Conservation (phyloP, 768 basidiomycete genomes). For the Pulveroboletus ravenelii region DNA sequence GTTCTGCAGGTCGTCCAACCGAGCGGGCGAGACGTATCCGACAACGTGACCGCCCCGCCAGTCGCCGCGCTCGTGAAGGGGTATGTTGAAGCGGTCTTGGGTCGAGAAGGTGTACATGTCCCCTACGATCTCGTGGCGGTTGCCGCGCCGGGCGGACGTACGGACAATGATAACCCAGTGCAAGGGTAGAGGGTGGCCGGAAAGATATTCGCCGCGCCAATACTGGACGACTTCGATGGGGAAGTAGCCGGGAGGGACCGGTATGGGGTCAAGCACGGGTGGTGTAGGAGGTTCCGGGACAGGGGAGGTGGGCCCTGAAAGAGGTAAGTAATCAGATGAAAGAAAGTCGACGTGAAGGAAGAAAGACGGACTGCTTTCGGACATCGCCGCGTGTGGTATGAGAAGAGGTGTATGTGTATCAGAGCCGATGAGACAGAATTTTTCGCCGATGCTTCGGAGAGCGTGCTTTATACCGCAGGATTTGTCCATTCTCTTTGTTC, state of each 20-base stretch:
- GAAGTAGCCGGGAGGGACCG: conserved; percentile 15
- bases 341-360: background rate
- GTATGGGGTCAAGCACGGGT: conserved; percentile 13
- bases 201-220: conserved; percentile 22
- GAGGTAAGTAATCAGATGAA: background rate
- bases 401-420: background rate
- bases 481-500: conserved; percentile 1
- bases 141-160: conserved; percentile 14
- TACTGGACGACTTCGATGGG: conserved; percentile 26
- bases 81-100: conserved; percentile 10
- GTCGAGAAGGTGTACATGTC: conserved; percentile 16
- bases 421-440: background rate
- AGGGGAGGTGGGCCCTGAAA: background rate
- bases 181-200: conserved; percentile 9
- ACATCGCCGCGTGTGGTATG: background rate
- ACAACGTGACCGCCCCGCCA: conserved; percentile 24
- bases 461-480: conserved; percentile 6
- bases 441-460: background rate
- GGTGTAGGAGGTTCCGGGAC: background rate
- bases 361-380: background rate
- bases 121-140: conserved; percentile 24
- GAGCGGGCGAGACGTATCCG: conserved; percentile 15
- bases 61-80: background rate
- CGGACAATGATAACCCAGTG: conserved; percentile 28
- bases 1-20: conserved; percentile 7